Base-by-base conservation (phyloP, 1,284 basidiomycete genomes). In the Sporisorium iseilematis-ciliati region DNA sequence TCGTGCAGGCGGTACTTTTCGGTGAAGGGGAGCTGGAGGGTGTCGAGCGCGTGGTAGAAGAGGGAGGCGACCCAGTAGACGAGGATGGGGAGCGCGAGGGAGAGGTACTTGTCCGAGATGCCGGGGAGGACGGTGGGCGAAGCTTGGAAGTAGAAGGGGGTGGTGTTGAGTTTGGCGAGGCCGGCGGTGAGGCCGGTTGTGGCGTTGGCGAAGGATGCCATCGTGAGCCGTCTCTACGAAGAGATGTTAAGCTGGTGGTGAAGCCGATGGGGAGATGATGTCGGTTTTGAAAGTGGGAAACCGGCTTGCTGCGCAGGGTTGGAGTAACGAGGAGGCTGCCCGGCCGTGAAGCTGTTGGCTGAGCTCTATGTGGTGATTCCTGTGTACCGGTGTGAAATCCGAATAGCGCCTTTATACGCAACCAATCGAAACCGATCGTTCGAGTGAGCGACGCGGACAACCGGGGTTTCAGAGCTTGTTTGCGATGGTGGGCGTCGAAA, bases 1-100 rank as follows among this genome's bases (percentile, higher is more conserved):
- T 95, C 92, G 86, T 99, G 96, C 59, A 99, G 91, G 42, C 94
- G 89, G 85, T 93, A 92, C 66, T 89, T 90, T 78, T 97, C 91
- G 45, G 97, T 89, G 89, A 91, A 93, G 75, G 90, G 88, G 87
- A 92, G 90, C 57, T 89, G 88, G 23, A 81, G 62, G 5, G 51
- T 62, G 87, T 99, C 96, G 79, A 99, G 89, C 33, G 87, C 79
- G 83, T 94, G 91, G 87, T 96, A 99, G 83, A 92, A 86, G 61
- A 92, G 87, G 2, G 93, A 94, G 46, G 91, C 86, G 3, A 86
- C 77, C 96, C 97, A 99, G 88, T 99, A 98, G n/a, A 91, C 90
- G 65, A 92, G 64, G 66, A 97, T 83, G 2, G 96, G 95, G 0
- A 90, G 89, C 4, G 90, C 88, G 57, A 97, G 88, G 4, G 93